Evolutionary conservation across 805 yeast genomes (phyloP), one percentile per base, ranked within the genome.

Genomic region (Spathaspora passalidarum): DNA sequence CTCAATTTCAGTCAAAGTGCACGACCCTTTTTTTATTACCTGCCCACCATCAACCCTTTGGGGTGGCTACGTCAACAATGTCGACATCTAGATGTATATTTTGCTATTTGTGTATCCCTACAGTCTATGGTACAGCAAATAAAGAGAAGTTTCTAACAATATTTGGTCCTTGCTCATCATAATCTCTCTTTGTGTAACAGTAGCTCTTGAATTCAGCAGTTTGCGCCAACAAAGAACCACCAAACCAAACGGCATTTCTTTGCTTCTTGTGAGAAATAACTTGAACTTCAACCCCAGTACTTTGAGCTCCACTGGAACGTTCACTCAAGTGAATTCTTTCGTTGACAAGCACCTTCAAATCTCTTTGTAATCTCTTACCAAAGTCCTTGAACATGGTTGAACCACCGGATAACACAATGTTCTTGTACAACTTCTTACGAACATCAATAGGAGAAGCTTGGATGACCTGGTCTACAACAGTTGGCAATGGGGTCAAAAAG

Each of bases 211-310:
- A 94, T 70, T 94, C 99, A 18, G 96, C 83, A 9, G 99, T 94
- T 73, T 92, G 98, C 1, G 99, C 98, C 62, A 94, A 77, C 56
- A 94, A 73, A 17, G 96, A 87, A 55, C 99, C 99, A 57, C 99
- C 99, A 64, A 92, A 94, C 99, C 99, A 94, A 48, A 94, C 99
- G 2, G 99, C 99, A 61, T 94, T 89, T 66, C 97, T 81, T 74
- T 94, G 99, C 70, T 94, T 87, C 75, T 92, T 90, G 73, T 94
- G 99, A 22, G 96, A 82, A 54, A 94, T 91, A 50, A 94, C 99
- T 70, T 88, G 95, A 46, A 94, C 99, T 47, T 90, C 96, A 43
- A 94, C 95, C 65, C 99, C 99, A 23, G 95, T 86, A 20, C 95
- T 84, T 62, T 82, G 86, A 36, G 81, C 78, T 46, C 85, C 85